These are phyloP conservation scores for Zopfochytrium polystomum DNA, from an alignment of 371 early-diverging fungal genomes.

Conservation along the genomic window DNA sequence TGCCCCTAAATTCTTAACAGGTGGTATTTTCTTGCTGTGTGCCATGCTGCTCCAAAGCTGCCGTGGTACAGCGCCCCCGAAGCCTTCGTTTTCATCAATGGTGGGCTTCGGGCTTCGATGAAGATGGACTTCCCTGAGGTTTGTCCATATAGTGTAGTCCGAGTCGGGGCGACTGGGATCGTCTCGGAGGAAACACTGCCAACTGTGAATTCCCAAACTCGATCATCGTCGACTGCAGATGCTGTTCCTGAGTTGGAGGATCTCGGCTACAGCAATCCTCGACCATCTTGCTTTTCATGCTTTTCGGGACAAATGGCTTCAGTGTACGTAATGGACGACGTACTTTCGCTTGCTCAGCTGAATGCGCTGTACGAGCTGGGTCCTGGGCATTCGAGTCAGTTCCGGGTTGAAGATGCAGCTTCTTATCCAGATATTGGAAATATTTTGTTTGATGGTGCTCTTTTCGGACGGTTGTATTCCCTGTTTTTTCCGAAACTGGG, in stretches of 20 bases:
- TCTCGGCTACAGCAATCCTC: neutral
- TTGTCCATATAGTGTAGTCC: conserved; percentile 16
- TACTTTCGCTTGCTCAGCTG: conserved; percentile 18
- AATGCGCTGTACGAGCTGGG: conserved; percentile 29
- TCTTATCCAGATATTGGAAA: conserved; percentile 29
- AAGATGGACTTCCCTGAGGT: conserved; percentile 46
- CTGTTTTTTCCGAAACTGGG: conserved; percentile 4
- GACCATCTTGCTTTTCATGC: neutral
- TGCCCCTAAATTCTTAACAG: conserved; percentile 11
- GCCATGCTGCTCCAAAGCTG: conserved; percentile 39
- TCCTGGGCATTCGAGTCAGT: conserved; percentile 35
- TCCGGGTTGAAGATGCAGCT: conserved; percentile 26
- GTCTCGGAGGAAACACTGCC: neutral
- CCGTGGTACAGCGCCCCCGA: conserved; percentile 42
- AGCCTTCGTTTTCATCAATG: conserved; percentile 41
- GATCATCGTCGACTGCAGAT: conserved; percentile 4
- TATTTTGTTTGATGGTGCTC: conserved; percentile 24
- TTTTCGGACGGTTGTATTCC: conserved; percentile 12
- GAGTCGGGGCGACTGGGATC: conserved; percentile 31
- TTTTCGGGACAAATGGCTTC: conserved; percentile 41
- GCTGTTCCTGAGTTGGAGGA: conserved; percentile 24
- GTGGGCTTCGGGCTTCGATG: conserved; percentile 25
- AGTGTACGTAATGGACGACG: conserved; percentile 41
- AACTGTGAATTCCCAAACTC: neutral
- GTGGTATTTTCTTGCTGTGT: conserved; percentile 52